Percentiles rank a stretch among this genome's conserved stretches.
phyloP scores from a whole-genome alignment of 2,329 filamentous ascomycete genomes.

The Myrmaecium sp. region DNA sequence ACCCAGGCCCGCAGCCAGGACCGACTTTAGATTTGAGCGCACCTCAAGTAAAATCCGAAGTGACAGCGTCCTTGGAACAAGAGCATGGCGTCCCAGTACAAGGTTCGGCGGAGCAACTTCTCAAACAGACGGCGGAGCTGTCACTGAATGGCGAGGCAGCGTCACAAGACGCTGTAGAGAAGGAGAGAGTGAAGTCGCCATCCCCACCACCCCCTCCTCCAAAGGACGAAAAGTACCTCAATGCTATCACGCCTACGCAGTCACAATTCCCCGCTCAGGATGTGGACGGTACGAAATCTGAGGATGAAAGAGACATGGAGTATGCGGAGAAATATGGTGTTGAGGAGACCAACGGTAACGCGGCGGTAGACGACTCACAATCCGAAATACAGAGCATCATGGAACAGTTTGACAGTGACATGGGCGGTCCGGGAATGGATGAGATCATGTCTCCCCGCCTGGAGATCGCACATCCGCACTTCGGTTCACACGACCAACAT shows the following conservation, averaged over 20 bases:
- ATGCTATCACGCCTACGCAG: conserved; percentile 25
- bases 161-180: not conserved
- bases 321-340: not conserved
- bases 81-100: no score
- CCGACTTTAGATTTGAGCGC: no score
- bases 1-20: no score
- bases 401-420: conserved; percentile 75
- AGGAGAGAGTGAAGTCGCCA: conserved; percentile 11
- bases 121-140: no score
- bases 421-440: conserved; percentile 52
- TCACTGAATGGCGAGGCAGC: no score
- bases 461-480: conserved; percentile 63
- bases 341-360: conserved; percentile 26
- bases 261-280: conserved; percentile 19
- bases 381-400: conserved; percentile 95
- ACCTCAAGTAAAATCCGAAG: no score
- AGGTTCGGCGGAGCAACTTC: no score
- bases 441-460: conserved; percentile 86
- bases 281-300: conserved; percentile 22
- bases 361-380: conserved; percentile 44
- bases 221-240: conserved; percentile 35
- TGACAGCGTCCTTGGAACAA: no score
- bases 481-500: conserved; percentile 49
- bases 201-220: conserved; percentile 31
- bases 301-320: conserved; percentile 4